A percentile compares a stretch with the other conserved stretches of the same genome.
phyloP scores from a whole-genome alignment of 2,329 filamentous ascomycete species.

The Paraphoma sp. region DNA sequence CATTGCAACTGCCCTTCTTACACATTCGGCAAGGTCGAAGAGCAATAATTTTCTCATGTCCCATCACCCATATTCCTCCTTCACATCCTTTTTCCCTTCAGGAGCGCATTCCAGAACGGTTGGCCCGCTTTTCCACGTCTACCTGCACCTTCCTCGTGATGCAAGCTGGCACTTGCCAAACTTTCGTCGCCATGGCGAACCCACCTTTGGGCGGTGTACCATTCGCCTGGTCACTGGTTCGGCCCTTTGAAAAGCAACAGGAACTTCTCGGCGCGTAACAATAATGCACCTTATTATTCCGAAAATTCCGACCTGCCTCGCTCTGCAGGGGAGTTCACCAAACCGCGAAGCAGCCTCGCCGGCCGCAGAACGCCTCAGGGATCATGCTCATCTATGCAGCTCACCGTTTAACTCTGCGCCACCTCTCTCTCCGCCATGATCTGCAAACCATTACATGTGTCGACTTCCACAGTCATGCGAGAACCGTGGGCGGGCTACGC shows the following conservation, averaged over 20 bases:
- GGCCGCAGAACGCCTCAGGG: neutral
- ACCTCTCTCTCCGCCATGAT: neutral
- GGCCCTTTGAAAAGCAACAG: neutral
- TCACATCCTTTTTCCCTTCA: no score
- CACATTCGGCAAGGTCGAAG: no score
- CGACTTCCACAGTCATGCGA: constrained; percentile 1
- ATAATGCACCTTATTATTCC: neutral
- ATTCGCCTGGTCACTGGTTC: neutral
- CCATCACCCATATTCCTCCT: no score
- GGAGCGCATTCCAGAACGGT: no score
- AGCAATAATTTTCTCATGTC: no score
- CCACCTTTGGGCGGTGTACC: no score
- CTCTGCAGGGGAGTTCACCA: neutral
- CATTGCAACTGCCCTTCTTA: no score
- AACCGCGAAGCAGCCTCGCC: neutral
- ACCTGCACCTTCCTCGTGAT: no score
- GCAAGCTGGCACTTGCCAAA: no score
- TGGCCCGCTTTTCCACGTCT: no score
- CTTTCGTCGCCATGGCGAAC: no score
- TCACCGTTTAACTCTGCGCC: neutral
- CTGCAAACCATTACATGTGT: neutral
- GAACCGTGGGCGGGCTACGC: neutral
- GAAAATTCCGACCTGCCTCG: neutral
- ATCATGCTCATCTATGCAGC: neutral
- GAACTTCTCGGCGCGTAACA: neutral